Percentiles rank a stretch among this genome's conserved stretches.
Conservation (phyloP, 305 asterid genomes). For the Fraxinus greggii region DNA sequence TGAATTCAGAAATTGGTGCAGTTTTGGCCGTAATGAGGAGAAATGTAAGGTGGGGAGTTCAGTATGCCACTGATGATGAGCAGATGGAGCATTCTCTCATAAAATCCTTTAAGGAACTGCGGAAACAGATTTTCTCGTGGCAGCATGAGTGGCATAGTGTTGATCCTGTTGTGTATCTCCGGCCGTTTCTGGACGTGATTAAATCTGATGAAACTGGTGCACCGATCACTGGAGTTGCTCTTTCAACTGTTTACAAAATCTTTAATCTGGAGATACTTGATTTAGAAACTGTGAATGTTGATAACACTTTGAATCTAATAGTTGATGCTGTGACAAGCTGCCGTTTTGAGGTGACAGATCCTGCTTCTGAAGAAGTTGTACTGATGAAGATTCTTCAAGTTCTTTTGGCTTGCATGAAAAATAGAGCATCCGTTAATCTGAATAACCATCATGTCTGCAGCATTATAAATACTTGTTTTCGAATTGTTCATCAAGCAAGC, state of each 20-base stretch:
- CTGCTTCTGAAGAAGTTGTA: constrained; percentile 97
- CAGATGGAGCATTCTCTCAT: constrained; percentile 83
- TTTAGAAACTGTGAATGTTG: constrained; percentile 67
- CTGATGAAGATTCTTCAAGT: constrained; percentile 98
- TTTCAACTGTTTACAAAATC: constrained; percentile 84
- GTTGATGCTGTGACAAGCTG: constrained; percentile 99
- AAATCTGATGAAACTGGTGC: constrained; percentile 98
- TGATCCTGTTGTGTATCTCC: constrained; percentile 77
- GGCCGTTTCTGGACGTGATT: constrained; percentile 88
- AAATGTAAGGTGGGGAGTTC: constrained; percentile 96
- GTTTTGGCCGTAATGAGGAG: constrained; percentile 99
- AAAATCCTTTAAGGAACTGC: constrained; percentile 72
- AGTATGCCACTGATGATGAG: constrained; percentile 75
- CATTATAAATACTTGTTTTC: constrained; percentile 85
- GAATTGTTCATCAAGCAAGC: constrained; percentile 94
- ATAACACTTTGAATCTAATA: constrained; percentile 71
- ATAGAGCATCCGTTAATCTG: constrained; percentile 68
- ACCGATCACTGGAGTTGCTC: constrained; percentile 93
- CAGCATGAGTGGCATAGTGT: constrained; percentile 68
- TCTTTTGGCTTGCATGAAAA: constrained; percentile 98
- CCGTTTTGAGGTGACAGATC: constrained; percentile 97
- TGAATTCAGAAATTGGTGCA: constrained; percentile 93
- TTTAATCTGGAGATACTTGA: constrained; percentile 76
- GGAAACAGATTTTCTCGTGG: constrained; percentile 79
- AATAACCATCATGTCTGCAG: constrained; percentile 89